Evolutionary conservation across 2,329 filamentous ascomycete genomes (phyloP), one percentile per base, ranked within the genome.

Genomic region (Cladophialophora yegresii): DNA sequence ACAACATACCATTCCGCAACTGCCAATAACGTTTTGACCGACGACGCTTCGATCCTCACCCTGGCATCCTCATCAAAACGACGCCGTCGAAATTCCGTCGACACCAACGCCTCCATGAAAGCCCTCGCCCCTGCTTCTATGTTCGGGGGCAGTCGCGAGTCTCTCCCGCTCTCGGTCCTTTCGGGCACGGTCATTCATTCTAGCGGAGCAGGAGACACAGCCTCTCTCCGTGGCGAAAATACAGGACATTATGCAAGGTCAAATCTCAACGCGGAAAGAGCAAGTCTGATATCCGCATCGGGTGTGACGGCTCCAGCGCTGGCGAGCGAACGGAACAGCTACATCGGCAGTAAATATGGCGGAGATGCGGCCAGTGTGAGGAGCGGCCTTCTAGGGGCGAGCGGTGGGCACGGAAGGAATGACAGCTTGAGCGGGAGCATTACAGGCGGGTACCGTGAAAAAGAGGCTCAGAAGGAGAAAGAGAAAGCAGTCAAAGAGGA

Each of bases 361-460:
- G 91, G 96, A 69, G 91, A 96, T 70, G 90, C 85, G 0, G 87
- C 87, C 9, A 96, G 92, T 73, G 81, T 96, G 32, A 85, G 91
- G 60, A 96, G 91, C 75, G 91, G 90, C 0, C 78, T 89, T 0
- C 75, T 91, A 2, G 93, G 96, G 75, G 86, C 85, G 1, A 49
- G 32, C 50, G 57, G 43, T 5, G 84, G 91, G 67, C 70, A 71
- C 58, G 67, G 69, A 13, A 55, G 68, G 43, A 71, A 64, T 32
- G 69, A 71, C 33, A 69, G 67, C 49, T 62, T 70, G 9, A 69
- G 67, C 47, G 64, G 68, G 23, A 70, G 69, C 30, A 70, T 69
- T 23, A 54, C 47, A 26, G 66, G 67, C 26, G 67, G 64, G 23
- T 43, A 61, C 58, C 47, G 53, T 36, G 59, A 68, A 36, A 64